Conservation (phyloP, 2,329 filamentous ascomycete genomes). For the Mariannaea elegans region DNA sequence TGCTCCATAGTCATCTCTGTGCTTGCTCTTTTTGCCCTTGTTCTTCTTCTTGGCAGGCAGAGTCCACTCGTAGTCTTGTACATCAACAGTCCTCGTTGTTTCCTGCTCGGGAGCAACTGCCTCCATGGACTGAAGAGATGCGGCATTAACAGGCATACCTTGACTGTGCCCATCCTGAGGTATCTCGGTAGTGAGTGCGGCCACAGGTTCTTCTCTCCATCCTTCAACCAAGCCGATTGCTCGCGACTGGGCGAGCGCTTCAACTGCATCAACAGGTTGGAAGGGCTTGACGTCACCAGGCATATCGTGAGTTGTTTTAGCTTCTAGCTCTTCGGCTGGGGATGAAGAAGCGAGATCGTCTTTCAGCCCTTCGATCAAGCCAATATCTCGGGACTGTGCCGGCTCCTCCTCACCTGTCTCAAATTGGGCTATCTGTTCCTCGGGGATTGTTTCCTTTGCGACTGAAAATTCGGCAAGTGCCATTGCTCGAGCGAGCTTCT, state of each 20-base stretch:
- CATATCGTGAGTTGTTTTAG: neutral
- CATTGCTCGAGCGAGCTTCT: conserved; percentile 40
- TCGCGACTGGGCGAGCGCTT: conserved; percentile 2
- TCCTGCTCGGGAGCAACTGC: neutral
- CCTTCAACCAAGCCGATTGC: neutral
- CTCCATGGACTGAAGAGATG: neutral
- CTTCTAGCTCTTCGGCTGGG: neutral
- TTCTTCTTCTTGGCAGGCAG: conserved; percentile 33
- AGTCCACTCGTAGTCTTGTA: conserved; percentile 27
- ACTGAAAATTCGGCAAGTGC: conserved; percentile 15
- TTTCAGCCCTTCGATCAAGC: neutral
- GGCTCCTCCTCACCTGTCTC: conserved; percentile 9
- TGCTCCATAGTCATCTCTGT: neutral
- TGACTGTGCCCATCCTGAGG: neutral
- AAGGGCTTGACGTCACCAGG: neutral
- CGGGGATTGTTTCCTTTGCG: neutral
- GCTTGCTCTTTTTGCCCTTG: conserved; percentile 42
- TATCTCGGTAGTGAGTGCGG: neutral
- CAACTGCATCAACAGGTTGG: neutral
- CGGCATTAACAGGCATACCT: neutral
- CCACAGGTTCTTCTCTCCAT: neutral
- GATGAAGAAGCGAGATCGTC: neutral
- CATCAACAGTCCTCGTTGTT: neutral
- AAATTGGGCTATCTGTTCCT: neutral
- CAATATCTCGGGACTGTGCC: neutral